Conservation (phyloP, 1,284 basidiomycete genomes). For the Leccinum solheimii region DNA sequence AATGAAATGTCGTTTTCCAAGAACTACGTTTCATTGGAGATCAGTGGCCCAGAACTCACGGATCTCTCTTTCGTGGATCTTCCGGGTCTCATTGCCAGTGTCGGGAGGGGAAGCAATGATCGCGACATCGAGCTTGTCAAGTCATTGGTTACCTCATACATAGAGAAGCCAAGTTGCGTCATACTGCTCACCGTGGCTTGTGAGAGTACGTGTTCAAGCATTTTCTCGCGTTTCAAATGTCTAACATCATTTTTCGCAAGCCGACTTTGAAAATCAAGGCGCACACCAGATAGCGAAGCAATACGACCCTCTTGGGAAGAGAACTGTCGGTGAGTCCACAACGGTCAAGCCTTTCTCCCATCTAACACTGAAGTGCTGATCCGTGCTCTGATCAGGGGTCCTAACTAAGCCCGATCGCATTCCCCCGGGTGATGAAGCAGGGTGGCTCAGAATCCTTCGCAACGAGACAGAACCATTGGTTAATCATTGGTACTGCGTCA, state of each 20-base stretch:
- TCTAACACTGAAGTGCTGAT: background rate
- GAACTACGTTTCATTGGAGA: conserved; percentile 65
- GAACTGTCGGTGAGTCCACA: conserved; percentile 62
- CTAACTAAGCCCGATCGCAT: conserved; percentile 80
- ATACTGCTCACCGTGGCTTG: conserved; percentile 72
- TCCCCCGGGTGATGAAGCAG: conserved; percentile 55
- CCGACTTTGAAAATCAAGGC: conserved; percentile 74
- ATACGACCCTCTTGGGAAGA: conserved; percentile 57
- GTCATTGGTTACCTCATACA: conserved; percentile 57
- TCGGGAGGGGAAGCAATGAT: conserved; percentile 47
- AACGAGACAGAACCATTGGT: conserved; percentile 56
- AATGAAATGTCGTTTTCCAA: conserved; percentile 57
- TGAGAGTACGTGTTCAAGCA: conserved; percentile 52
- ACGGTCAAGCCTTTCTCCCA: background rate
- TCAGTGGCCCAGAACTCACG: conserved; percentile 64
- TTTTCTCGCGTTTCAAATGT: background rate
- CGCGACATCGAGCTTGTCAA: conserved; percentile 64
- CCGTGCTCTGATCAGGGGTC: conserved; percentile 50
- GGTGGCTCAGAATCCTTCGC: conserved; percentile 60
- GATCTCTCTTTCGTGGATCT: conserved; percentile 66
- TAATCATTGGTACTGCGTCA: conserved; percentile 74
- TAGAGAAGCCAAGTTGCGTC: conserved; percentile 63
- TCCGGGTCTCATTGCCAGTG: conserved; percentile 65
- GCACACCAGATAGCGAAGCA: conserved; percentile 58
- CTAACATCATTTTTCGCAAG: conserved; percentile 36